phyloP scores from a whole-genome alignment of 2,329 filamentous ascomycete genomes.

The Aspergillus ustus region DNA sequence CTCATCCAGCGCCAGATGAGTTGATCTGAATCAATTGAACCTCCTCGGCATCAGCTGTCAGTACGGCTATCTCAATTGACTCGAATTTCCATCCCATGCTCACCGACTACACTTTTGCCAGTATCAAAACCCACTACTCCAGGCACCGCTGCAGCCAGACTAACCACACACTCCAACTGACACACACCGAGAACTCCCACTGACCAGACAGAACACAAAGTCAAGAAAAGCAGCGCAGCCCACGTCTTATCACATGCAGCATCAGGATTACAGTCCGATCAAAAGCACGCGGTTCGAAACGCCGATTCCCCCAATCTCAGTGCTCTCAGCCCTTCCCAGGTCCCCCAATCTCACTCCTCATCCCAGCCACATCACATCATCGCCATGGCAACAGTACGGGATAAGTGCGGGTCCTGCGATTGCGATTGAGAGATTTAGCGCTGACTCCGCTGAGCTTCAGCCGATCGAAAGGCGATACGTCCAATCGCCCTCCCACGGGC shows the following conservation, averaged over 20 bases:
- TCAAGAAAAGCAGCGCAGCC: neutral
- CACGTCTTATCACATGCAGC: slow-evolving; percentile 16
- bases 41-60: neutral
- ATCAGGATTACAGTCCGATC: neutral
- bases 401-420: slow-evolving; percentile 23
- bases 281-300: neutral
- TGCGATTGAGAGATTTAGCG: neutral
- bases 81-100: neutral
- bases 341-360: slow-evolving; percentile 15
- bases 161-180: neutral
- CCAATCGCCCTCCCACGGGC: slow-evolving; percentile 5
- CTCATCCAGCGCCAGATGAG: neutral
- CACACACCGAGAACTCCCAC: neutral
- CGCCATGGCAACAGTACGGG: slow-evolving; percentile 30
- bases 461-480: slow-evolving; percentile 21
- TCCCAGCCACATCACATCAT: slow-evolving; percentile 18
- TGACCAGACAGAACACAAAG: neutral
- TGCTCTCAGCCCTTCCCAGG: neutral
- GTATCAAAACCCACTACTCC: neutral
- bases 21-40: neutral
- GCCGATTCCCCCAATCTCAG: slow-evolving; percentile 7
- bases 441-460: slow-evolving; percentile 22
- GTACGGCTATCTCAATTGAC: neutral
- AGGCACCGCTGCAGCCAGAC: slow-evolving; percentile 10
- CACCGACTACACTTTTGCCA: neutral